These are phyloP conservation scores for Anisogramma anomala DNA, from an alignment of 2,329 filamentous ascomycete species.

Conservation along the genomic window DNA sequence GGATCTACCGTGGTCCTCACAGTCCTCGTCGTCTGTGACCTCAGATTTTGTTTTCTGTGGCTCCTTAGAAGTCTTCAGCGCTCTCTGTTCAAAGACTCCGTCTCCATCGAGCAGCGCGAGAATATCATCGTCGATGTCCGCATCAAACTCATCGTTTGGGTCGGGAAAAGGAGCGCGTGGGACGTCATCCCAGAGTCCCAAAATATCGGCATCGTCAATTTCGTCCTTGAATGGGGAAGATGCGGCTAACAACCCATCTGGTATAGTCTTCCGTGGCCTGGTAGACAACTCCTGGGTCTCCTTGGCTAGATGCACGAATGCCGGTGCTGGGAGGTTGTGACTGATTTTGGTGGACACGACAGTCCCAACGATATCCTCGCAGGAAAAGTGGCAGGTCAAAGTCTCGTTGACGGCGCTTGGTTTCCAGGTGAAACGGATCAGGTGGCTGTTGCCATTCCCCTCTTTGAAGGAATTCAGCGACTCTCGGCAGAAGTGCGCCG, in stretches of 20 bases:
- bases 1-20: neutral
- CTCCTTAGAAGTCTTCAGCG: neutral
- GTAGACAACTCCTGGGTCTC: neutral
- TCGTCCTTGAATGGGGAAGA: constrained; percentile 19
- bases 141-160: neutral
- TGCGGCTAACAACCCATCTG: neutral
- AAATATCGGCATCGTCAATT: constrained; percentile 31
- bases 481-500: constrained; percentile 56
- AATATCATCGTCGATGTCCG: neutral
- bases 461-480: constrained; percentile 55
- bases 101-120: neutral
- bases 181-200: constrained; percentile 21
- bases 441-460: constrained; percentile 34
- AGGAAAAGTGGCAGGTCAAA: constrained; percentile 62
- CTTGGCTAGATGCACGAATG: constrained; percentile 6
- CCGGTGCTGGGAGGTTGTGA: constrained; percentile 15
- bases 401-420: constrained; percentile 42
- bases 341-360: constrained; percentile 23
- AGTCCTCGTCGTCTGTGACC: neutral
- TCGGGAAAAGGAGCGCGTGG: too few relatives aligned
- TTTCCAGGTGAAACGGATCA: constrained; percentile 47
- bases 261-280: neutral
- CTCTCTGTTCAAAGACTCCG: neutral
- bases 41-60: neutral
- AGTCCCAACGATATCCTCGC: constrained; percentile 69